These are phyloP conservation scores for Colletotrichum ledebouriae DNA, from an alignment of 2,329 filamentous ascomycete genomes.

Conservation along the genomic window DNA sequence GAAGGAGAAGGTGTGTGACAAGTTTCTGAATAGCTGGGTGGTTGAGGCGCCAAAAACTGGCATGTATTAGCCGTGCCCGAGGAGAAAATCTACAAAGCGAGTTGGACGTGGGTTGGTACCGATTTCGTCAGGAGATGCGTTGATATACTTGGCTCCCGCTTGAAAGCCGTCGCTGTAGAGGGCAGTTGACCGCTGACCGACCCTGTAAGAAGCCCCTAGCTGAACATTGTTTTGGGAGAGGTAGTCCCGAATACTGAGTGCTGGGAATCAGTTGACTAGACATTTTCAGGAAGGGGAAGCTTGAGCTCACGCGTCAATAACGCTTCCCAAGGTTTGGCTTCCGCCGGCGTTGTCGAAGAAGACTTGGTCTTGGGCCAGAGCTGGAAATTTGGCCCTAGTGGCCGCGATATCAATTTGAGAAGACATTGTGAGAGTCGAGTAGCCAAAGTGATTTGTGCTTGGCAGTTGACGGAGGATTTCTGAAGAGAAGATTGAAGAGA, in stretches of 20 bases:
- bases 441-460: not conserved
- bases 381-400: conserved; percentile 75
- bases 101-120: conserved; percentile 53
- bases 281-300: not conserved
- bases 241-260: conserved; percentile 72
- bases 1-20: conserved; percentile 69
- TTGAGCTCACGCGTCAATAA: conserved; percentile 72
- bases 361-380: conserved; percentile 74
- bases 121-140: conserved; percentile 75
- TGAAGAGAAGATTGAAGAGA: not conserved
- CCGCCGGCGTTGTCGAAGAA: conserved; percentile 86
- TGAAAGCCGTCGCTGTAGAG: conserved; percentile 71
- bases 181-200: conserved; percentile 70
- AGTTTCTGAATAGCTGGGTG: conserved; percentile 82
- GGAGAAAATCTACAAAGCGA: not conserved
- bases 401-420: conserved; percentile 60
- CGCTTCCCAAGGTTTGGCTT: conserved; percentile 76
- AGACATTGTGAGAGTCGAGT: conserved; percentile 17
- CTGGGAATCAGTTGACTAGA: conserved; percentile 14
- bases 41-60: conserved; percentile 80
- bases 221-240: conserved; percentile 79
- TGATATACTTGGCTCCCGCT: conserved; percentile 78
- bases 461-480: not conserved
- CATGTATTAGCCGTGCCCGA: not conserved
- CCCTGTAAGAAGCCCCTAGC: conserved; percentile 77